These are phyloP conservation scores for Myriosclerotinia curreyana DNA, from an alignment of 2,329 filamentous ascomycete genomes.

Conservation along the genomic window DNA sequence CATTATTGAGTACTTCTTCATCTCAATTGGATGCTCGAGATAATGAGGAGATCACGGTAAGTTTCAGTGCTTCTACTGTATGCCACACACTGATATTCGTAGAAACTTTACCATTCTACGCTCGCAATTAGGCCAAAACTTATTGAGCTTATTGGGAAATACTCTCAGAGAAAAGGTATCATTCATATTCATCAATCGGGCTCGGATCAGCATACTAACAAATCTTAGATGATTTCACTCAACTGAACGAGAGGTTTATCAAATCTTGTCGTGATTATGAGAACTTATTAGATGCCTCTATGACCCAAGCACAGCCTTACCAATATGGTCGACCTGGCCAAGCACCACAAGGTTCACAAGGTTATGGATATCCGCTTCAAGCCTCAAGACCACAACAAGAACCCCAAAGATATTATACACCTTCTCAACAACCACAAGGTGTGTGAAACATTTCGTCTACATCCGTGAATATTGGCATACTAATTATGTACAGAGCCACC, in stretches of 20 bases:
- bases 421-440: slow-evolving; percentile 48
- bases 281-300: slow-evolving; percentile 89
- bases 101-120: slow-evolving; percentile 87
- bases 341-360: slow-evolving; percentile 25
- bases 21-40: slow-evolving; percentile 79
- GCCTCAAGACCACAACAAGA: slow-evolving; percentile 50
- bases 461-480: not conserved
- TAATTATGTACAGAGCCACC: slow-evolving; percentile 39
- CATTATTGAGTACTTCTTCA: slow-evolving; percentile 83
- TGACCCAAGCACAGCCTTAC: slow-evolving; percentile 84
- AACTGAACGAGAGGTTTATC: slow-evolving; percentile 99
- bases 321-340: slow-evolving; percentile 60
- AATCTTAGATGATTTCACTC: slow-evolving; percentile 87
- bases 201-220: slow-evolving; percentile 23
- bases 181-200: not conserved
- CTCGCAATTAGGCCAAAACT: slow-evolving; percentile 92
- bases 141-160: slow-evolving; percentile 97
- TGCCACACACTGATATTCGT: slow-evolving; percentile 37
- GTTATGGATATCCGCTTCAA: slow-evolving; percentile 42
- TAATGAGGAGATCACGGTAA: slow-evolving; percentile 91
- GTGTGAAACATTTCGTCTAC: slow-evolving; percentile 20
- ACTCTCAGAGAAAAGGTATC: slow-evolving; percentile 96
- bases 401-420: slow-evolving; percentile 66
- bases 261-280: slow-evolving; percentile 97
- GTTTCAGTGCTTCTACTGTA: slow-evolving; percentile 31